phyloP scores from a whole-genome alignment of 352 stramenopile species.

The Phytophthora rubi region DNA sequence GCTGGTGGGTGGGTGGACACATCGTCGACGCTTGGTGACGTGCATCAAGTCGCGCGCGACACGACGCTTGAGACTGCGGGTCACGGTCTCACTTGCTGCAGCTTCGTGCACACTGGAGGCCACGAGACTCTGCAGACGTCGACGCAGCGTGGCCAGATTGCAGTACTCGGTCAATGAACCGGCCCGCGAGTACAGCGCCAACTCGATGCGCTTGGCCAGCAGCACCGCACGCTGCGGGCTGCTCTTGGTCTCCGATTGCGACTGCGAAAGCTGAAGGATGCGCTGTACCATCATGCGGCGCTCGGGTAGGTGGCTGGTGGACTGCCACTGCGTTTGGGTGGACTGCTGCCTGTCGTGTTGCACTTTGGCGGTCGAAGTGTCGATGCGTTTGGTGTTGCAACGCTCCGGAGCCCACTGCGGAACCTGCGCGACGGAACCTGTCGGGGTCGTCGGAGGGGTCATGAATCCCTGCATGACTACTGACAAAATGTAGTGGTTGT shows the following conservation, averaged over 20 bases:
- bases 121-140: slow-evolving; percentile 73
- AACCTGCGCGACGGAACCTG: slow-evolving; percentile 17
- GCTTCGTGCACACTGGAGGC: slow-evolving; percentile 75
- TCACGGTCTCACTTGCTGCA: slow-evolving; percentile 35
- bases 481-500: background rate
- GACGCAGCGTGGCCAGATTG: slow-evolving; percentile 71
- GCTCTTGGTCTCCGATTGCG: slow-evolving; percentile 29
- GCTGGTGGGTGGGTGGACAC: background rate
- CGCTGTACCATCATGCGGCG: slow-evolving; percentile 75
- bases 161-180: slow-evolving; percentile 72
- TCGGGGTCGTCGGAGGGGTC: slow-evolving; percentile 37
- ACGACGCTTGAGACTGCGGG: slow-evolving; percentile 30
- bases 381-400: slow-evolving; percentile 31
- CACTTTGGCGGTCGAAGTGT: slow-evolving; percentile 13
- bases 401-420: slow-evolving; percentile 43
- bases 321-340: slow-evolving; percentile 58
- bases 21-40: slow-evolving; percentile 50
- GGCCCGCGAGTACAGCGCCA: slow-evolving; percentile 75
- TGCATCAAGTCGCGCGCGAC: slow-evolving; percentile 30
- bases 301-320: slow-evolving; percentile 56
- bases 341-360: slow-evolving; percentile 22
- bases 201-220: slow-evolving; percentile 76
- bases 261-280: slow-evolving; percentile 63
- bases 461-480: slow-evolving; percentile 23
- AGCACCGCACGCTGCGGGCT: slow-evolving; percentile 27